Percentiles rank a stretch among this genome's conserved stretches.
Conservation (phyloP, 148 eudicot genomes). For the Limonium bicolor region DNA sequence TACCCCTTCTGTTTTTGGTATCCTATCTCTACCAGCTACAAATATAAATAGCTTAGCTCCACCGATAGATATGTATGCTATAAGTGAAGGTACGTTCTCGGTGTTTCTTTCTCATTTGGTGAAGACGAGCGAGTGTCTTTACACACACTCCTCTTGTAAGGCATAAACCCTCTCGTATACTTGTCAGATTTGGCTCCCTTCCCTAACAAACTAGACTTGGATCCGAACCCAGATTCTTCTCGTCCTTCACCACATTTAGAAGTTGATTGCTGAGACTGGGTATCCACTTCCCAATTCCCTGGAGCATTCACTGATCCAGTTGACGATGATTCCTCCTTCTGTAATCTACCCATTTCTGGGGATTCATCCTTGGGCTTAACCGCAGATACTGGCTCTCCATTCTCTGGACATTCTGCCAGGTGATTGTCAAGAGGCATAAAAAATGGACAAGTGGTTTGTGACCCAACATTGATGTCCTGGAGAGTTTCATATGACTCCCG, state of each 20-base stretch:
- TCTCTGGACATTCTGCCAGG: not conserved
- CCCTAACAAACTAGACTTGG: conserved; percentile 1
- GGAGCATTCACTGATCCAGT: conserved; percentile 11
- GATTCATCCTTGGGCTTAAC: conserved; percentile 13
- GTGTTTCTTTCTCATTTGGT: conserved; percentile 32
- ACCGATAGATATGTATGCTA: too few relatives aligned
- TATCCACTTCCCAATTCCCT: conserved; percentile 10
- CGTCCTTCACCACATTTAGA: conserved; percentile 8
- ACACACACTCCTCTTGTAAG: conserved; percentile 58
- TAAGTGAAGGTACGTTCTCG: conserved; percentile 47
- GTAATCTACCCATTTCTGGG: conserved; percentile 17
- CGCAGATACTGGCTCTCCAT: not conserved
- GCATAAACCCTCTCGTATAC: conserved; percentile 45
- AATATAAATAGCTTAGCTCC: too few relatives aligned
- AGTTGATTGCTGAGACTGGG: conserved; percentile 8
- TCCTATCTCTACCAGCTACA: too few relatives aligned
- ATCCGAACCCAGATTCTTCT: not conserved
- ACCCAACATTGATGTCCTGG: conserved; percentile 10
- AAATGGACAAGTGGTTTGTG: conserved; percentile 8
- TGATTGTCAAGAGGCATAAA: conserved; percentile 10
- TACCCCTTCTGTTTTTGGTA: too few relatives aligned
- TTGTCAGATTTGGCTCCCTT: conserved; percentile 8
- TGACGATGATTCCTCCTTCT: conserved; percentile 28
- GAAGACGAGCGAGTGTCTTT: conserved; percentile 18
- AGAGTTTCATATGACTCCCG: not conserved